Base-by-base conservation (phyloP, 192 early-diverging fungal genomes). In the Podila horticola region DNA sequence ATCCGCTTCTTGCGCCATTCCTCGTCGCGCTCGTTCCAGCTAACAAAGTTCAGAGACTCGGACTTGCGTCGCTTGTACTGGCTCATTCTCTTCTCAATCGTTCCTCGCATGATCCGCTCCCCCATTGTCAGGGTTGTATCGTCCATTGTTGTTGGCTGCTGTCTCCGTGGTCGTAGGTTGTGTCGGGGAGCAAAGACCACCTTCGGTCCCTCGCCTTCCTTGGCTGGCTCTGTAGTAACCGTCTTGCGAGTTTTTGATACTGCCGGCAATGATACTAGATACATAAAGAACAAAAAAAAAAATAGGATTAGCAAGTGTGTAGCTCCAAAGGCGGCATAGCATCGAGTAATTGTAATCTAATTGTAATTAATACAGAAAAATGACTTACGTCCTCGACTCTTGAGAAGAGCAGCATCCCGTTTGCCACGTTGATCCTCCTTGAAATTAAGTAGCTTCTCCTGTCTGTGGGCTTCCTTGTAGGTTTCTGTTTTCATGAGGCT, bases 21-120 rank as follows among this genome's bases (percentile, higher is more conserved):
- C 10, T 81, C 77, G 26, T 81, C 77, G 10, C 77, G 70, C 19
- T 81, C 77, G 2, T 69, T 67, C 76, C 76, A 79, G 61, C 66
- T 79, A 11, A 62, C 71, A 55, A 79, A 79, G 24, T 79, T 65
- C 5, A 79, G 55, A 4, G 69, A 67, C 41, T 67, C 61, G 5
- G 62, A 33, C 19, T 81, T 81, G 5, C 58, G 24, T 19, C 60
- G 77, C 31, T 73, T 81, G 58, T 81, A 81, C 29, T 81, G 77
- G 2, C 45, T 65, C 51, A 62, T 81, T 10, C 77, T 65, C 49
- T 69, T 73, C 45, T 81, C 77, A 13, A 73, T 52, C 13, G 70
- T 45, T 15, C 36, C 68, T 28, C 64, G 38, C 17, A 50, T 74
- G 13, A 26, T 30, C 9, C 34, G 41, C 7, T 38, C 11, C 5